Evolutionary conservation across 345 rosid species (phyloP), one percentile per base, ranked within the genome.

Genomic region (Brassica rapa): DNA sequence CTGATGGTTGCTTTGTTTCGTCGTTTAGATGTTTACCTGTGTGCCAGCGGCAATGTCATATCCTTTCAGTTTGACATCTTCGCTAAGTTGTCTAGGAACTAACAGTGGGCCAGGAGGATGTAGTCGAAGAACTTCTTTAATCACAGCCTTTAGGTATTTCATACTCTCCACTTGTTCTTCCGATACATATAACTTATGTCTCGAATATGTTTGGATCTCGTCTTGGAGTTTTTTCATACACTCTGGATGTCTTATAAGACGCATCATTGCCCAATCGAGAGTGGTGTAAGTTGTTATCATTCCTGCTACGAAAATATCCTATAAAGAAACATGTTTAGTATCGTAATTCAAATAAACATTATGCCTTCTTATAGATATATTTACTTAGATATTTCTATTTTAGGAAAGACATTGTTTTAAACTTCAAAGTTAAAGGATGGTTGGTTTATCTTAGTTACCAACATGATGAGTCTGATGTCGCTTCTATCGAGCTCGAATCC

Each of bases 11-110:
- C 56, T 51, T 51, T 14, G 56, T 51, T 51, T 51, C 16, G 56
- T 49, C 5, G 55, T 51, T 51, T 51, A 51, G 56, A 51, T 51
- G 56, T 51, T n/a, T 51, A 51, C 56, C 56, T 51, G 56, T 51
- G 56, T n/a, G 56, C 56, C 56, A n/a, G 56, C 56, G 56, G 56
- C 56, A 51, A 51, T 51, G 56, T 51, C 56, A 51, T 51, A 51
- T 51, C 21, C 56, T 51, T n/a, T 51, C 14, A 51, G 19, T 51
- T 46, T 46, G 6, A 46, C 53, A 46, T 12, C 16, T 46, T 46
- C 53, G 4, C 53, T 46, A 46, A 46, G 56, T 51, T 51, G 56
- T 51, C 56, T 51, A 51, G 56, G 56, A 51, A 51, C 1, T 43
- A 43, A 43, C 56, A 49, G 4, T 41, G 56, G 21, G 21, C 19